Conservation (phyloP, 148 eudicot genomes). For the Drosera capensis region DNA sequence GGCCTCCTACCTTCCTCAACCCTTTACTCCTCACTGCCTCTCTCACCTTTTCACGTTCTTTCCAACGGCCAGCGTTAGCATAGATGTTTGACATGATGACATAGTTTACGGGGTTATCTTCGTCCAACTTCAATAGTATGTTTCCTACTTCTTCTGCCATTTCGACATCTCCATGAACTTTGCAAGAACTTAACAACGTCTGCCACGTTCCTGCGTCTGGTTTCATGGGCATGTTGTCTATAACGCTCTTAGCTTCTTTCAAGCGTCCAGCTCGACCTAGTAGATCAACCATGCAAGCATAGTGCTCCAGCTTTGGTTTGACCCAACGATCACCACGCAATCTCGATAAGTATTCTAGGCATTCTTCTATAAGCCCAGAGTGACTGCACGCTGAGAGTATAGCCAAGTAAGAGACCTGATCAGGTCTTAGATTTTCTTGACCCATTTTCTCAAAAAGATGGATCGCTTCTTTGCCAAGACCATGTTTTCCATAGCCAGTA, state of each 20-base stretch:
- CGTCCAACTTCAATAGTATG: constrained; percentile 41
- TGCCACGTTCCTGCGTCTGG: constrained; percentile 69
- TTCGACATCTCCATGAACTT: constrained; percentile 58
- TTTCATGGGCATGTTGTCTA: constrained; percentile 50
- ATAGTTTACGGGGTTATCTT: constrained; percentile 46
- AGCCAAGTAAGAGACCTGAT: constrained; percentile 62
- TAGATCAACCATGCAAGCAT: constrained; percentile 83
- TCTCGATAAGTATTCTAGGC: constrained; percentile 44
- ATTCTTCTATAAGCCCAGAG: constrained; percentile 55
- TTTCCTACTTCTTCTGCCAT: constrained; percentile 62
- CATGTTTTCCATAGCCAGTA: constrained; percentile 73
- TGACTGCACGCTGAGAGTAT: constrained; percentile 81
- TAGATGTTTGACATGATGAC: constrained; percentile 55
- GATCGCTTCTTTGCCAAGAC: constrained; percentile 50
- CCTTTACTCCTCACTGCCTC: constrained; percentile 37
- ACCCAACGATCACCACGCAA: constrained; percentile 30
- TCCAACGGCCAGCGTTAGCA: constrained; percentile 69
- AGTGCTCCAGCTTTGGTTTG: constrained; percentile 56
- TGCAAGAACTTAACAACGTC: constrained; percentile 68
- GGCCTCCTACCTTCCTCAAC: constrained; percentile 66
- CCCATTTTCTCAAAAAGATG: constrained; percentile 37
- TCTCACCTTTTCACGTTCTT: constrained; percentile 54
- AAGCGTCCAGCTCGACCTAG: constrained; percentile 83
- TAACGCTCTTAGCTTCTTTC: constrained; percentile 54
- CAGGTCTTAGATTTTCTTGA: constrained; percentile 43